Evolutionary conservation across 2,329 filamentous ascomycete species (phyloP).

Genomic region (Fusarium tupiense): DNA sequence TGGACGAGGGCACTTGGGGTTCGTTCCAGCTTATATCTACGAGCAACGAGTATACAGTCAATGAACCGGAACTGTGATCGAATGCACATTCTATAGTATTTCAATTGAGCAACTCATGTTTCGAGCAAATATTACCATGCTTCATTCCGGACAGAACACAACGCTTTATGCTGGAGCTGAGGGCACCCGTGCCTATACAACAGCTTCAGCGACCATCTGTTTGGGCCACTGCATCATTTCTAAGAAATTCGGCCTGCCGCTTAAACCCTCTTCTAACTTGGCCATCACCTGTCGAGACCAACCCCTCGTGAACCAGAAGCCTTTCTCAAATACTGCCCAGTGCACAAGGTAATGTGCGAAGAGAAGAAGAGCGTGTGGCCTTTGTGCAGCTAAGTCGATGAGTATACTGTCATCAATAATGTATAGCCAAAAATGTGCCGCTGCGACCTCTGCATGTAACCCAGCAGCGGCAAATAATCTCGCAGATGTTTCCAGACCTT

Average conservation of each 20-base stretch:
- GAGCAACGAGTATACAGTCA: constrained; percentile 44
- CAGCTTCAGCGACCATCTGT: constrained; percentile 23
- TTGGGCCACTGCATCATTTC: constrained; percentile 40
- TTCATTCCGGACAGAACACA: not conserved
- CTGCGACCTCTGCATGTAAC: constrained; percentile 35
- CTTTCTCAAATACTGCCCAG: constrained; percentile 39
- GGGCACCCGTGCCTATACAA: constrained; percentile 1
- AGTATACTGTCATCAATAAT: constrained; percentile 39
- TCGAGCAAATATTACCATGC: not conserved
- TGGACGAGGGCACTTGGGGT: constrained; percentile 43
- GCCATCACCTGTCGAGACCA: constrained; percentile 39
- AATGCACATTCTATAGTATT: not conserved
- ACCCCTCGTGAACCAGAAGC: constrained; percentile 42
- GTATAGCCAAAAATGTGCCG: constrained; percentile 42
- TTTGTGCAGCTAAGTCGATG: constrained; percentile 38
- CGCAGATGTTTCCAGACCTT: constrained; percentile 23
- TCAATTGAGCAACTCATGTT: not conserved
- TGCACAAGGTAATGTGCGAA: constrained; percentile 41
- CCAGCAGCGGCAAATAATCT: constrained; percentile 39
- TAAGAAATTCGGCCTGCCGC: constrained; percentile 28
- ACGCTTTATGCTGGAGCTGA: not conserved
- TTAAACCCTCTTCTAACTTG: constrained; percentile 32
- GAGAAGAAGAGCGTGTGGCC: constrained; percentile 41
- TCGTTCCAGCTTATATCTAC: constrained; percentile 50
- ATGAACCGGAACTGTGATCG: constrained; percentile 48